These are phyloP conservation scores for Spathaspora passalidarum DNA, from an alignment of 805 yeast species.

Conservation along the genomic window DNA sequence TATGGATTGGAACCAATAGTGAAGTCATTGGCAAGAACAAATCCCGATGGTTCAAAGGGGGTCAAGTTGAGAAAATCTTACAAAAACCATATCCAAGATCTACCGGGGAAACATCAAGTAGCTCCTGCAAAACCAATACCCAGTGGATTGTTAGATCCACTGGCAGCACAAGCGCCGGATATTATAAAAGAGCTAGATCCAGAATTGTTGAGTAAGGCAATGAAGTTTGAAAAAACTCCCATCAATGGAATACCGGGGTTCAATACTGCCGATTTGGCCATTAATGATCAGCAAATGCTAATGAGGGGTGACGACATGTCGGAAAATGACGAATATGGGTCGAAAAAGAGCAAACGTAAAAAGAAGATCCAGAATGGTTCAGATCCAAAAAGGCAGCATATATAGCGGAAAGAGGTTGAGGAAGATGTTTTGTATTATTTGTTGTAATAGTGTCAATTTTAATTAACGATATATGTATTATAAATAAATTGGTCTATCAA, in stretches of 20 bases:
- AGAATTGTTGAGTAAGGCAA: slow-evolving; percentile 44
- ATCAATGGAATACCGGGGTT: slow-evolving; percentile 76
- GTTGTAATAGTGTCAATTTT: not conserved
- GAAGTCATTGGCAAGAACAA: slow-evolving; percentile 78
- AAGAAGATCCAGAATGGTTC: slow-evolving; percentile 33
- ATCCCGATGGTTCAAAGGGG: slow-evolving; percentile 86
- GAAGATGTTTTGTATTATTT: not conserved
- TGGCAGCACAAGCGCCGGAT: slow-evolving; percentile 37
- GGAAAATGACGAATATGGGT: slow-evolving; percentile 36
- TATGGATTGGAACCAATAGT: slow-evolving; percentile 71
- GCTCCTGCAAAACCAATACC: slow-evolving; percentile 45
- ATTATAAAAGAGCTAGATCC: slow-evolving; percentile 50
- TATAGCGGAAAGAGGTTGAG: slow-evolving; percentile 10
- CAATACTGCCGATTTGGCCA: slow-evolving; percentile 63
- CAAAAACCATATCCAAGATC: slow-evolving; percentile 84
- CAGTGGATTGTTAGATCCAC: slow-evolving; percentile 36
- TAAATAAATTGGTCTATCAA: not conserved
- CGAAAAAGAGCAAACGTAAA: slow-evolving; percentile 34
- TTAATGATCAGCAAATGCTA: slow-evolving; percentile 45
- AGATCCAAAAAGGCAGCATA: slow-evolving; percentile 36
- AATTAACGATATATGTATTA: not conserved
- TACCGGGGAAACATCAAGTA: slow-evolving; percentile 75
- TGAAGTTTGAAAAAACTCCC: slow-evolving; percentile 63
- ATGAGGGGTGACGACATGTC: slow-evolving; percentile 41
- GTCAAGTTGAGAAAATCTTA: slow-evolving; percentile 92